These are phyloP conservation scores for Coemansia sp. DNA, from an alignment of 371 early-diverging fungal species.

Conservation along the genomic window DNA sequence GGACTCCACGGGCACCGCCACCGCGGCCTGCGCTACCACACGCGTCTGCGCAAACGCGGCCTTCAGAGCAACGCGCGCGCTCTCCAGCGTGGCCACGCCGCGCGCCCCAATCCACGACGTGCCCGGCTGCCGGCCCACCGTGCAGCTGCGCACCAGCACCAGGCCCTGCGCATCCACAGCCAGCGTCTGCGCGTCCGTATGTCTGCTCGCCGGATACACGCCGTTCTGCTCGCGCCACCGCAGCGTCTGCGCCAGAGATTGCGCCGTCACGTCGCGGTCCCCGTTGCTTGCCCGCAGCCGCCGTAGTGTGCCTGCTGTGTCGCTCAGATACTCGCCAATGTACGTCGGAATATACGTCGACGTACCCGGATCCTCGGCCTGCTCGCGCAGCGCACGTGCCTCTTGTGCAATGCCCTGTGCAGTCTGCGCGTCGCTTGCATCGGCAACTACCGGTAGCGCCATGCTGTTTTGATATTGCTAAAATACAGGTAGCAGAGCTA, in stretches of 20 bases:
- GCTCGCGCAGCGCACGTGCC: constrained; percentile 4
- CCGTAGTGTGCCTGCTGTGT: constrained; percentile 21
- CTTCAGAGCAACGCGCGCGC: constrained; percentile 39
- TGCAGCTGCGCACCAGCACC: constrained; percentile 29
- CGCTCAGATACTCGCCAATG: constrained; percentile 30
- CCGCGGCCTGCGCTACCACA: constrained; percentile 12
- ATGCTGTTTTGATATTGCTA: no score
- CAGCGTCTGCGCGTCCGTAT: constrained; percentile 1
- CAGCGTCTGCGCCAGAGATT: constrained; percentile 17
- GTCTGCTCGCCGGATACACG: constrained; percentile 28
- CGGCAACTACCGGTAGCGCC: no score
- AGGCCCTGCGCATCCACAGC: constrained; percentile 5
- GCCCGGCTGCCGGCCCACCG: background rate
- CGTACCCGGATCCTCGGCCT: background rate
- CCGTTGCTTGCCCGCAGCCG: constrained; percentile 20
- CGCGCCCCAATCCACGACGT: constrained; percentile 17
- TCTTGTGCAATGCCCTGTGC: constrained; percentile 6
- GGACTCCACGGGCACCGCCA: constrained; percentile 39
- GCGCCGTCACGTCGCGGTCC: background rate
- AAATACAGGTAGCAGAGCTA: no score
- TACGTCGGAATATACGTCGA: constrained; percentile 38
- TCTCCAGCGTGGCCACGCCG: constrained; percentile 31
- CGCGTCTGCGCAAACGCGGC: constrained; percentile 2
- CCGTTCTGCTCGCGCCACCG: constrained; percentile 36
- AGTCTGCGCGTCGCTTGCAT: background rate